Evolutionary conservation across 768 basidiomycete species (phyloP).

Genomic region (Psilocybe subaeruginosa): DNA sequence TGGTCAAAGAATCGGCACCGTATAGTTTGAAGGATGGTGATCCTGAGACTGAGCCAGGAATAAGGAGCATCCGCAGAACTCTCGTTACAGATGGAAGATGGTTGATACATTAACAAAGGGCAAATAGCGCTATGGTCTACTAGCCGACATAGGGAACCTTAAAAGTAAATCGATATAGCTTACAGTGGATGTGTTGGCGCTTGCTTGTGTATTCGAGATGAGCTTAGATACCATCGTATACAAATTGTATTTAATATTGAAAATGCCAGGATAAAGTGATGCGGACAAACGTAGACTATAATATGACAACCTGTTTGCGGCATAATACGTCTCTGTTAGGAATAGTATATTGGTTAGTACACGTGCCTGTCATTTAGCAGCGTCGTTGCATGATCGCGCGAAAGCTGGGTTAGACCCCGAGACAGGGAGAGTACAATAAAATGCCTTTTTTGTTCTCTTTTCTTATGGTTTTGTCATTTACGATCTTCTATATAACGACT

Average conservation of each 20-base stretch:
- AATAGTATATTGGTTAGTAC: constrained; percentile 22
- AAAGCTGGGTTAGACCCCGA: constrained; percentile 16
- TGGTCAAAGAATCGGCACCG: constrained; percentile 37
- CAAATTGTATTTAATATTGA: no score
- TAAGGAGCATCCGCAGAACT: constrained; percentile 36
- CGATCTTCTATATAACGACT: no score
- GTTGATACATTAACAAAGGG: constrained; percentile 31
- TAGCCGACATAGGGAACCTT: background rate
- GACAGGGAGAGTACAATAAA: constrained; percentile 6
- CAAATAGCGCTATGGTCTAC: background rate
- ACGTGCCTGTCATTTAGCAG: constrained; percentile 17
- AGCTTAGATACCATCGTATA: no score
- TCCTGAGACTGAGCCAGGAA: constrained; percentile 23
- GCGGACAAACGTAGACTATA: no score
- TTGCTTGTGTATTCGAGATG: background rate
- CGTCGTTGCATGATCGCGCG: constrained; percentile 1
- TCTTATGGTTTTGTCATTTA: background rate
- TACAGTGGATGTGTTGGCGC: background rate
- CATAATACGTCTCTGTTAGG: background rate
- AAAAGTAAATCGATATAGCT: background rate
- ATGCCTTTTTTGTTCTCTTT: background rate
- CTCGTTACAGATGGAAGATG: constrained; percentile 41
- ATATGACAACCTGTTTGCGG: background rate
- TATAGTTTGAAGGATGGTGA: constrained; percentile 6
- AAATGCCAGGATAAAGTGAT: no score